Percentiles rank a stretch among this genome's conserved stretches.
Conservation (phyloP, 2,329 filamentous ascomycete genomes). For the Claviceps capensis region DNA sequence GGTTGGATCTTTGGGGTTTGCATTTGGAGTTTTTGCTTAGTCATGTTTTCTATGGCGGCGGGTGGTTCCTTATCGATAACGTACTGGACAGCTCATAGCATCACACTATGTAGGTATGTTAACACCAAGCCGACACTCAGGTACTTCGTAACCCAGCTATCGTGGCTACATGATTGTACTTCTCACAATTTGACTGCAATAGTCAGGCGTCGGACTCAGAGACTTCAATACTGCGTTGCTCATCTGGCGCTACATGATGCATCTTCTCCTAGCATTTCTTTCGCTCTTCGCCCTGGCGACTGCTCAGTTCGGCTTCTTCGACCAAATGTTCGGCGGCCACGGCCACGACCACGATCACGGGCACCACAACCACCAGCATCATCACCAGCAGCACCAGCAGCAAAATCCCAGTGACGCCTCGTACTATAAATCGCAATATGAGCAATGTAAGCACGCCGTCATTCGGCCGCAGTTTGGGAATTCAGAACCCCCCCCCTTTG, state of each 20-base stretch:
- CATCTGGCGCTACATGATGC: slow-evolving; percentile 13
- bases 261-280: slow-evolving; percentile 31
- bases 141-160: no score
- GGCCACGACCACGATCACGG: slow-evolving; percentile 18
- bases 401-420: slow-evolving; percentile 75
- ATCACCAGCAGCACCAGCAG: slow-evolving; percentile 57
- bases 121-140: no score
- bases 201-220: neutral
- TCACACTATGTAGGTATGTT: neutral
- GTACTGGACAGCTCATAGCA: neutral
- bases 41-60: neutral
- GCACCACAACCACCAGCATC: slow-evolving; percentile 35
- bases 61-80: neutral
- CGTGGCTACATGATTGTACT: neutral
- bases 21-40: slow-evolving; percentile 5
- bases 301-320: slow-evolving; percentile 91
- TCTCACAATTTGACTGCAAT: neutral
- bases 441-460: slow-evolving; percentile 37
- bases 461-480: no score
- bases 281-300: slow-evolving; percentile 46
- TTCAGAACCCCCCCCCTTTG: no score
- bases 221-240: neutral
- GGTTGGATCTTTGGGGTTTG: neutral
- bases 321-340: slow-evolving; percentile 73
- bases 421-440: slow-evolving; percentile 63